These are phyloP conservation scores for Echites panduratus DNA, from an alignment of 257 asterid genomes.

Conservation along the genomic window DNA sequence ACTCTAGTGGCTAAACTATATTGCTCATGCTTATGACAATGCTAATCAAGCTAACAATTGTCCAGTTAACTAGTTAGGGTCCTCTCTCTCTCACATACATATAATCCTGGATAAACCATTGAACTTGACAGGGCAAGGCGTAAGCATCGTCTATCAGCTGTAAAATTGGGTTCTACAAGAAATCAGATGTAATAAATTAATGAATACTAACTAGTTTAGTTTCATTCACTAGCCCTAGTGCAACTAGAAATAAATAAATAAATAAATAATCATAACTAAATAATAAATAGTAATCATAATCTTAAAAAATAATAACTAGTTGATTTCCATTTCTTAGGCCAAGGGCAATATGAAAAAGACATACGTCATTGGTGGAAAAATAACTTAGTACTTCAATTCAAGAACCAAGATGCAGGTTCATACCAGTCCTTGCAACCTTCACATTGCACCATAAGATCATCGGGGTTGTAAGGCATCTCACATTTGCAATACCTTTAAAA, in stretches of 20 bases:
- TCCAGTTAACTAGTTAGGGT: background rate
- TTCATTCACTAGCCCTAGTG: background rate
- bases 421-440: constrained; percentile 70
- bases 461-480: constrained; percentile 87
- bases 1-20: too few species aligned
- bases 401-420: constrained; percentile 5
- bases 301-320: background rate
- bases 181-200: background rate
- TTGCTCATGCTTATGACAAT: background rate
- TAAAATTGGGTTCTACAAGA: background rate
- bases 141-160: background rate
- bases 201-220: background rate
- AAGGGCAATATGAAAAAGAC: background rate
- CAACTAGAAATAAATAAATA: background rate
- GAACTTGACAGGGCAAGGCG: background rate
- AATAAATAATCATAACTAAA: background rate
- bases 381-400: background rate
- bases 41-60: too few species aligned
- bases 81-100: too few species aligned
- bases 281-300: too few species aligned
- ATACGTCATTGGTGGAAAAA: background rate
- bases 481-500: constrained; percentile 71
- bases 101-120: background rate
- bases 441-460: constrained; percentile 89
- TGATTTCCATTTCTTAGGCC: background rate